Percentiles rank a stretch among this genome's conserved stretches.
phyloP scores from a whole-genome alignment of 139 green algal genomes.

The Micractinium conductrix region DNA sequence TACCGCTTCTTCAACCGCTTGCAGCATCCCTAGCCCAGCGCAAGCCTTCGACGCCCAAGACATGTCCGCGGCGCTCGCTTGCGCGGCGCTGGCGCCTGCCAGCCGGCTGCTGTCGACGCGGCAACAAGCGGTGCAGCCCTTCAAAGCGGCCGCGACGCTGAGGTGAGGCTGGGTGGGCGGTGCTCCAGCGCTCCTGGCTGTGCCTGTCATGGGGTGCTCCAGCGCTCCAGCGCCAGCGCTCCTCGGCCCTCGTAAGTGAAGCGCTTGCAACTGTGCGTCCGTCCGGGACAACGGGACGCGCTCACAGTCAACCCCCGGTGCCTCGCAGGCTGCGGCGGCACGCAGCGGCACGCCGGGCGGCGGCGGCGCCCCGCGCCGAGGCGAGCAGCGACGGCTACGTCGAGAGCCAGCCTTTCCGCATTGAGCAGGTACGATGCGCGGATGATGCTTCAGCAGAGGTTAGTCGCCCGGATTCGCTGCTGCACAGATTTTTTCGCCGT shows the following conservation, averaged over 20 bases:
- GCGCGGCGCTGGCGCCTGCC: not conserved
- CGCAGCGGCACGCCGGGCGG: not conserved
- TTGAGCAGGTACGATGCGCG: constrained; percentile 49
- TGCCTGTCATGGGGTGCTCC: too few species aligned
- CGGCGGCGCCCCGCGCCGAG: not conserved
- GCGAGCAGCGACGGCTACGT: constrained; percentile 22
- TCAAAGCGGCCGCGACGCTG: constrained; percentile 1
- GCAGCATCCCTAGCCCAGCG: not conserved
- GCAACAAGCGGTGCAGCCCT: not conserved
- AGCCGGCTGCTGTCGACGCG: not conserved
- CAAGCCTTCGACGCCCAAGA: not conserved
- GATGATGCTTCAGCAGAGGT: too few species aligned
- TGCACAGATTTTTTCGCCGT: too few species aligned
- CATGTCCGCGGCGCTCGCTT: not conserved
- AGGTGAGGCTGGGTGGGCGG: not conserved
- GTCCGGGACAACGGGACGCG: too few species aligned
- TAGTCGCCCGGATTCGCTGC: too few species aligned
- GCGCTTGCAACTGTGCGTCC: too few species aligned
- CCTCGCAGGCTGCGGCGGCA: not conserved
- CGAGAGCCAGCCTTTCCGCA: constrained; percentile 37
- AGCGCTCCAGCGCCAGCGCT: not conserved
- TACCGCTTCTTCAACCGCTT: too few species aligned
- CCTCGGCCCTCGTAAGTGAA: too few species aligned
- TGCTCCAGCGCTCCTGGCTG: too few species aligned
- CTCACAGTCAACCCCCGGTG: too few species aligned